Evolutionary conservation across 2,329 filamentous ascomycete species (phyloP).

Genomic region (Aureobasidium melanogenum): DNA sequence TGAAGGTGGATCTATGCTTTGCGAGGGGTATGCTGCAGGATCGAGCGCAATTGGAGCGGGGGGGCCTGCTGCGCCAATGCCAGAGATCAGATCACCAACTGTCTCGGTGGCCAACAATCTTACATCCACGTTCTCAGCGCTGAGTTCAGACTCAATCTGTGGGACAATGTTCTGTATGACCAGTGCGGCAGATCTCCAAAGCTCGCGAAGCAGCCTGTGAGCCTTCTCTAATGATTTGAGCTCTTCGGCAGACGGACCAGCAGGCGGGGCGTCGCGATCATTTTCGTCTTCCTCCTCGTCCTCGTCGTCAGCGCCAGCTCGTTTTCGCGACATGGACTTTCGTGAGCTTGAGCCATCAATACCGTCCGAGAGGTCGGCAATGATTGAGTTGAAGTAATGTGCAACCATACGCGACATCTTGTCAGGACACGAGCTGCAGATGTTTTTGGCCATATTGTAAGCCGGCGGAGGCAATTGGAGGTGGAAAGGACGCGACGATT

Average conservation of each 20-base stretch:
- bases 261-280: slow-evolving; percentile 33
- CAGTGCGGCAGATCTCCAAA: slow-evolving; percentile 85
- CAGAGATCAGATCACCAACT: slow-evolving; percentile 87
- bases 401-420: slow-evolving; percentile 93
- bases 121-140: slow-evolving; percentile 79
- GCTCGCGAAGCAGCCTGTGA: slow-evolving; percentile 77
- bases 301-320: slow-evolving; percentile 32
- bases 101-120: slow-evolving; percentile 86
- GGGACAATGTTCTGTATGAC: slow-evolving; percentile 90
- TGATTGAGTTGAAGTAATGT: slow-evolving; percentile 95
- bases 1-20: slow-evolving; percentile 36
- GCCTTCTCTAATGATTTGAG: slow-evolving; percentile 82
- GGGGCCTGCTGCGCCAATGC: slow-evolving; percentile 83
- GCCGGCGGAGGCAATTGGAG: slow-evolving; percentile 82
- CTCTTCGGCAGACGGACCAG: slow-evolving; percentile 70
- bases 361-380: slow-evolving; percentile 63
- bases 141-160: slow-evolving; percentile 84
- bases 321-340: slow-evolving; percentile 50
- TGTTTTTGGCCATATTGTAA: slow-evolving; percentile 91
- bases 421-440: slow-evolving; percentile 81
- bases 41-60: slow-evolving; percentile 65
- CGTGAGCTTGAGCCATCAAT: slow-evolving; percentile 17
- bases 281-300: slow-evolving; percentile 35
- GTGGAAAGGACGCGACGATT: slow-evolving; percentile 38
- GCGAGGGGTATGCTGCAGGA: slow-evolving; percentile 74